phyloP scores from a whole-genome alignment of 805 yeast species.

The Wickerhamomyces subpelliculosus region DNA sequence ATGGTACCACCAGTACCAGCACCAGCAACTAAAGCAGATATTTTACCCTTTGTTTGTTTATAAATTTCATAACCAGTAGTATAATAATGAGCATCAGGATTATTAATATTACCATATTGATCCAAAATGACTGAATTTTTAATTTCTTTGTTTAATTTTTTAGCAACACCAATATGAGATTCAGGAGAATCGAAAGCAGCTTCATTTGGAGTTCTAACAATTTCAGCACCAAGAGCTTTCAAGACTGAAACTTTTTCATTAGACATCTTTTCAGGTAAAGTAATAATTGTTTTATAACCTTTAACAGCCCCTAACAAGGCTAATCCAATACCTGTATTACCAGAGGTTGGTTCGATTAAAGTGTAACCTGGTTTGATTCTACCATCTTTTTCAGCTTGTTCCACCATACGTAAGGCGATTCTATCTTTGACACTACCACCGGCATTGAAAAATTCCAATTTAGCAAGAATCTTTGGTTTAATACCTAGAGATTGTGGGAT shows the following conservation, averaged over 20 bases:
- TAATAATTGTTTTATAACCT: conserved; percentile 82
- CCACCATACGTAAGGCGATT: conserved; percentile 81
- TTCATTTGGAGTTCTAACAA: conserved; percentile 84
- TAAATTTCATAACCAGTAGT: conserved; percentile 85
- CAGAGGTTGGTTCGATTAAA: conserved; percentile 83
- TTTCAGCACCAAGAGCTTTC: conserved; percentile 87
- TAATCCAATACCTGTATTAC: conserved; percentile 87
- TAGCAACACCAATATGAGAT: conserved; percentile 85
- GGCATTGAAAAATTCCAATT: conserved; percentile 77
- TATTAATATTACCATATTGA: conserved; percentile 71
- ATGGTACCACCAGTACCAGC: conserved; percentile 95
- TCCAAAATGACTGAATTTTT: conserved; percentile 81
- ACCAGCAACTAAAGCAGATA: conserved; percentile 77
- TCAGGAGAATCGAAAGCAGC: conserved; percentile 94
- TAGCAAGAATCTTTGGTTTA: conserved; percentile 65
- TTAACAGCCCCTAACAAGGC: conserved; percentile 83
- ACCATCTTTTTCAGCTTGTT: conserved; percentile 75
- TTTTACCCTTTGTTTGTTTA: conserved; percentile 66
- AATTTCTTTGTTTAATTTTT: conserved; percentile 70
- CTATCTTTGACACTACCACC: conserved; percentile 91
- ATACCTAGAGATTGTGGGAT: conserved; percentile 73
- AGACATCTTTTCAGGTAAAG: conserved; percentile 88
- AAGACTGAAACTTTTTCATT: conserved; percentile 84
- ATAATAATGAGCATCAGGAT: conserved; percentile 77
- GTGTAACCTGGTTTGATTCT: conserved; percentile 80